These are phyloP conservation scores for Fusarium luffae DNA, from an alignment of 2,329 filamentous ascomycete species.

Conservation along the genomic window DNA sequence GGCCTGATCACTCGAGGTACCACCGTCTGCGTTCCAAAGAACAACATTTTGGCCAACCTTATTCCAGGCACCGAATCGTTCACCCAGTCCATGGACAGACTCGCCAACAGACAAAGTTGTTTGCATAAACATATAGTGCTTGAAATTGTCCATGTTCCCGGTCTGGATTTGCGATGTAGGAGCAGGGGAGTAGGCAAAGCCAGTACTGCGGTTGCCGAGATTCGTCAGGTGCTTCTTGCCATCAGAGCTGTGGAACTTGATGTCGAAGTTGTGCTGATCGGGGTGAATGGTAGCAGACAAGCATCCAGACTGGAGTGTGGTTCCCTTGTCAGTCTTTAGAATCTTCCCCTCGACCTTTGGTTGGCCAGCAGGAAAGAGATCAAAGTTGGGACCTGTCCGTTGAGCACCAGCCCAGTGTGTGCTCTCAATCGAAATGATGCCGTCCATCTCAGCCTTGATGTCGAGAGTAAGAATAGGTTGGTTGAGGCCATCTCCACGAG, in stretches of 20 bases:
- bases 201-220: constrained; percentile 54
- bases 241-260: constrained; percentile 54
- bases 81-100: constrained; percentile 78
- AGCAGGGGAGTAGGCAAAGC: constrained; percentile 52
- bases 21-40: constrained; percentile 73
- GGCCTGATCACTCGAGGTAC: constrained; percentile 75
- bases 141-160: constrained; percentile 55
- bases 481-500: constrained; percentile 67
- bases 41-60: constrained; percentile 78
- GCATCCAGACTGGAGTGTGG: constrained; percentile 51
- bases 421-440: constrained; percentile 54
- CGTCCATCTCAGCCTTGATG: constrained; percentile 53
- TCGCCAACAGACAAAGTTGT: constrained; percentile 69
- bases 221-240: constrained; percentile 52
- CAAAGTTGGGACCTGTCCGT: constrained; percentile 53
- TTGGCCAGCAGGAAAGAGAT: constrained; percentile 53
- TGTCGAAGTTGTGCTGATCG: constrained; percentile 52
- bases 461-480: constrained; percentile 61
- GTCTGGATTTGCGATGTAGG: constrained; percentile 51
- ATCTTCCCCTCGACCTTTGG: constrained; percentile 46
- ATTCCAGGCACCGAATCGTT: constrained; percentile 80
- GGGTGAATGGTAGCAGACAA: constrained; percentile 52
- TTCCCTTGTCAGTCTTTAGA: constrained; percentile 49
- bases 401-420: constrained; percentile 55
- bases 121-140: constrained; percentile 68